Evolutionary conservation across 495 filamentous ascomycete genomes (phyloP).

Genomic region (Achaetomiella virescens): DNA sequence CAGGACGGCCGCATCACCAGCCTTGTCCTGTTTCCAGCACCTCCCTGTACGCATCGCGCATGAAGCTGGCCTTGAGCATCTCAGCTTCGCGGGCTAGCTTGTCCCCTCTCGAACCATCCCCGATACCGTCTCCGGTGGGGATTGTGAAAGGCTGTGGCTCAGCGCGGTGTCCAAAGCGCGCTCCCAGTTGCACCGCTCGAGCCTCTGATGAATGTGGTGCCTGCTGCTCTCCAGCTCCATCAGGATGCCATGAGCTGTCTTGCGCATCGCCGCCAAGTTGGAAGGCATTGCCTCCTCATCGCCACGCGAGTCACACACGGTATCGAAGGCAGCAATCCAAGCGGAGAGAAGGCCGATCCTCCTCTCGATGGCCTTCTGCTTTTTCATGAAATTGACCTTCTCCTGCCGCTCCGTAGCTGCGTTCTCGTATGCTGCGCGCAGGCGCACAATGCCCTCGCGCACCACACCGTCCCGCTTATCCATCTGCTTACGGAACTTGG

Average conservation of each 20-base stretch:
- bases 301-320: conserved; percentile 65
- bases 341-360: conserved; percentile 75
- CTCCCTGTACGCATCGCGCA: conserved; percentile 69
- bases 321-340: conserved; percentile 91
- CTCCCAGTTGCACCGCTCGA: conserved; percentile 80
- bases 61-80: conserved; percentile 72
- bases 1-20: conserved; percentile 66
- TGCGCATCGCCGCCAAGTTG: conserved; percentile 69
- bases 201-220: conserved; percentile 78
- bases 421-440: conserved; percentile 80
- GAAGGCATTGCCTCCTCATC: conserved; percentile 57
- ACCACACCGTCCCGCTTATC: conserved; percentile 74
- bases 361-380: conserved; percentile 73
- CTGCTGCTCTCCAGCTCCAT: conserved; percentile 82
- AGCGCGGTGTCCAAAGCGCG: conserved; percentile 77
- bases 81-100: conserved; percentile 77
- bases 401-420: conserved; percentile 73
- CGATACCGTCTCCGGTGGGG: conserved; percentile 59
- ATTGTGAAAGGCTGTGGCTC: conserved; percentile 77
- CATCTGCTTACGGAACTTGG: conserved; percentile 80
- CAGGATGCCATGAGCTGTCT: conserved; percentile 79
- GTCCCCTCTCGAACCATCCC: conserved; percentile 63
- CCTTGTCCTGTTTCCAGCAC: conserved; percentile 79
- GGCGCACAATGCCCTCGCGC: conserved; percentile 73
- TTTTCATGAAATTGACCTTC: conserved; percentile 72